Evolutionary conservation across 768 basidiomycete genomes (phyloP).

Genomic region (Agrocybe pediades): DNA sequence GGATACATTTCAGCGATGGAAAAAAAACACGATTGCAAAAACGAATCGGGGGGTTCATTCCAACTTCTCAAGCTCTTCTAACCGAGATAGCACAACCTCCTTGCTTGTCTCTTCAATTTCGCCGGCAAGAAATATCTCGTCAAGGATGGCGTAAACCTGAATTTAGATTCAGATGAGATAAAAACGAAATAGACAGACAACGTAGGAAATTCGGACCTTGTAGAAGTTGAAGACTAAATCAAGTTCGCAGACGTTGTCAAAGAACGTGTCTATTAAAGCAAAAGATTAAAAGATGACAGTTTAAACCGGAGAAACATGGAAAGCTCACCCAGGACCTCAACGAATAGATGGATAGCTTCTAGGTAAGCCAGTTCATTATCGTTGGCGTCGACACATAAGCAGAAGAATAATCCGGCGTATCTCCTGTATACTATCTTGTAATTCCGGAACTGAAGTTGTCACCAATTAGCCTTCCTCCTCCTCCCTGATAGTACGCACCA

Average conservation of each 20-base stretch:
- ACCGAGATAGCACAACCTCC: constrained; percentile 86
- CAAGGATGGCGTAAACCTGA: constrained; percentile 96
- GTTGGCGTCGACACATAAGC: constrained; percentile 95
- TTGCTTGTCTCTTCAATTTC: constrained; percentile 99
- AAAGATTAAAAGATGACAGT: background rate
- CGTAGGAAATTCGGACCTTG: constrained; percentile 43
- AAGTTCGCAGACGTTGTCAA: constrained; percentile 97
- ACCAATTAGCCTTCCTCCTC: constrained; percentile 1
- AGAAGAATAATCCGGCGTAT: constrained; percentile 98
- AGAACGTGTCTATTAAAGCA: constrained; percentile 81
- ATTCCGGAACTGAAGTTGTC: constrained; percentile 87
- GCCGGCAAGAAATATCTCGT: constrained; percentile 97
- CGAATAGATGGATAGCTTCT: constrained; percentile 97
- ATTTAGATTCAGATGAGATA: background rate
- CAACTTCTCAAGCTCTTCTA: constrained; percentile 92
- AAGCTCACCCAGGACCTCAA: constrained; percentile 88
- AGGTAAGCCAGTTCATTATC: constrained; percentile 98
- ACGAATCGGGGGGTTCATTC: constrained; percentile 49
- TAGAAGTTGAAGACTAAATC: constrained; percentile 99
- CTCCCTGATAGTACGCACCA: constrained; percentile 21
- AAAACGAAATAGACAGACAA: background rate
- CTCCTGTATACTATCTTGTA: constrained; percentile 97
- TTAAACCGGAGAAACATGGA: background rate
- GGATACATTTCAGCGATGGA: background rate
- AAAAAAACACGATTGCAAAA: constrained; percentile 12